Percentiles rank a stretch among this genome's conserved stretches.
Evolutionary conservation across 495 filamentous ascomycete species (phyloP).

Genomic region (Clavariopsis aquatica): DNA sequence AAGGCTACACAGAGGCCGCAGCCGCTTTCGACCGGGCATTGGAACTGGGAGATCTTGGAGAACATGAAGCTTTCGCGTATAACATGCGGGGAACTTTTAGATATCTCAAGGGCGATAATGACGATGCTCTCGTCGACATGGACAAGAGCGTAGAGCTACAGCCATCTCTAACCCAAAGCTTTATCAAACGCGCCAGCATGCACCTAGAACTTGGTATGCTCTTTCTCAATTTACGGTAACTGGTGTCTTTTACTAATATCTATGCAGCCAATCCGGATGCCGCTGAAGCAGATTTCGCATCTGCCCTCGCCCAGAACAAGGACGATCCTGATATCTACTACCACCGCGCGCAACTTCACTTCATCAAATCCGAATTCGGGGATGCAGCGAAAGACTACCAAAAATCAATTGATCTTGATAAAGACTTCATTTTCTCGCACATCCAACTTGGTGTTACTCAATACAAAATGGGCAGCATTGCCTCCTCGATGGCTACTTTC

Average conservation of each 20-base stretch:
- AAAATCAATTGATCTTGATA: slow-evolving; percentile 96
- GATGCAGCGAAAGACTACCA: slow-evolving; percentile 98
- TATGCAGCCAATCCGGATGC: slow-evolving; percentile 75
- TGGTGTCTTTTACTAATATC: slow-evolving; percentile 38
- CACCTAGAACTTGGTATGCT: slow-evolving; percentile 85
- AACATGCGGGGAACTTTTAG: slow-evolving; percentile 96
- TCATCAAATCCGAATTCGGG: slow-evolving; percentile 90
- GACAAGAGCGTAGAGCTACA: slow-evolving; percentile 89
- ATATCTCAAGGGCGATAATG: slow-evolving; percentile 85
- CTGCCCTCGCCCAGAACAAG: slow-evolving; percentile 80
- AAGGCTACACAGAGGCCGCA: slow-evolving; percentile 86
- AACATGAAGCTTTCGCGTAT: slow-evolving; percentile 85
- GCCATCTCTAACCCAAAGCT: slow-evolving; percentile 86
- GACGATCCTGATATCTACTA: slow-evolving; percentile 98
- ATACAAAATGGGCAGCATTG: slow-evolving; percentile 99
- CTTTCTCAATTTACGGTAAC: not conserved
- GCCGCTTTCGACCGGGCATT: slow-evolving; percentile 84
- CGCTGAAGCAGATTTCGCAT: slow-evolving; percentile 83
- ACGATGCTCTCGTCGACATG: slow-evolving; percentile 76
- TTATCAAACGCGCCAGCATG: slow-evolving; percentile 98
- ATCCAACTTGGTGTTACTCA: slow-evolving; percentile 99
- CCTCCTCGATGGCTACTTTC: slow-evolving; percentile 98
- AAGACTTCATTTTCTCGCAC: slow-evolving; percentile 96
- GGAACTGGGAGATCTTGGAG: slow-evolving; percentile 71
- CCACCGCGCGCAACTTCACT: slow-evolving; percentile 97